These are phyloP conservation scores for Lasiodiplodia hormozganensis DNA, from an alignment of 2,329 filamentous ascomycete genomes.

Conservation along the genomic window DNA sequence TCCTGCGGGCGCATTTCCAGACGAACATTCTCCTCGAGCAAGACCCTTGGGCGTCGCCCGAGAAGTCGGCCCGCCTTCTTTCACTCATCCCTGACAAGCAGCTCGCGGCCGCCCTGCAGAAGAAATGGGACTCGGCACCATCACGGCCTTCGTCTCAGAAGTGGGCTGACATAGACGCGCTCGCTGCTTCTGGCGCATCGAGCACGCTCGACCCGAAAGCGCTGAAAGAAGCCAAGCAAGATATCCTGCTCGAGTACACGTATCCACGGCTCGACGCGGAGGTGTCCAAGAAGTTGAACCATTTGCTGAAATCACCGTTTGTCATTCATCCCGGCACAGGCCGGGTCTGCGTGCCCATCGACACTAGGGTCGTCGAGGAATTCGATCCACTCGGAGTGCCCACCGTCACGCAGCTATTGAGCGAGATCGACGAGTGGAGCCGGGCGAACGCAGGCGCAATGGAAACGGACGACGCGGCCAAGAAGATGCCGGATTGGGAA, in stretches of 20 bases:
- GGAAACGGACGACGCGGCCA: conserved; percentile 51
- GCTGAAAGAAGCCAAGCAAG: conserved; percentile 89
- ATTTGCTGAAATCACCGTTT: conserved; percentile 96
- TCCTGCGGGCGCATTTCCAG: conserved; percentile 84
- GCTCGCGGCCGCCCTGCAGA: conserved; percentile 78
- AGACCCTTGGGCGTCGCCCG: conserved; percentile 78
- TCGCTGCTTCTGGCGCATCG: conserved; percentile 78
- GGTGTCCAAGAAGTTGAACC: conserved; percentile 96
- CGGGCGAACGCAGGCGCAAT: conserved; percentile 46
- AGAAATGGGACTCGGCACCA: conserved; percentile 89
- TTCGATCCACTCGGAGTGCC: conserved; percentile 92
- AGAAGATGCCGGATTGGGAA: conserved; percentile 82
- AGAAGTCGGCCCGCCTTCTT: conserved; percentile 78
- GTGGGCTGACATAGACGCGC: conserved; percentile 90
- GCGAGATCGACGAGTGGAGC: conserved; percentile 86
- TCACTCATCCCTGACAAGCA: conserved; percentile 81
- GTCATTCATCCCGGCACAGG: conserved; percentile 96
- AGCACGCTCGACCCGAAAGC: conserved; percentile 75
- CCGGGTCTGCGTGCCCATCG: conserved; percentile 93
- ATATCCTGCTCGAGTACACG: conserved; percentile 95
- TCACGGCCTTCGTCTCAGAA: conserved; percentile 78
- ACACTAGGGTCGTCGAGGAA: conserved; percentile 72
- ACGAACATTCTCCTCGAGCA: conserved; percentile 81
- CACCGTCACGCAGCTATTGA: conserved; percentile 80
- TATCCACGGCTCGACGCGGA: conserved; percentile 97